Base-by-base conservation (phyloP, 495 filamentous ascomycete genomes). In the Neurospora hispaniola region DNA sequence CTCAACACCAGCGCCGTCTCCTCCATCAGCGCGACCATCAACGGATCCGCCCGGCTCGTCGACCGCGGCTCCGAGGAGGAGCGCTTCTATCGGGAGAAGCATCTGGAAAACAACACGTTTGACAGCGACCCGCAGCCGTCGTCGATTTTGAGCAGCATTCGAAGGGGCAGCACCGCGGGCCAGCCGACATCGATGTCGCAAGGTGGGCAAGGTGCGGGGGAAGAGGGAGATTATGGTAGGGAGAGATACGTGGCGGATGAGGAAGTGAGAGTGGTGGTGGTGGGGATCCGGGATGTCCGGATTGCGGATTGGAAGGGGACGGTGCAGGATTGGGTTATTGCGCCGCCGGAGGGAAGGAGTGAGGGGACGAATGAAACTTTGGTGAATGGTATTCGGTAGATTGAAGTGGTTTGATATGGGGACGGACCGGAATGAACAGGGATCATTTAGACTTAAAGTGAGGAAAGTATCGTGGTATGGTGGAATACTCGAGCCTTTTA, bases 21-120 rank as follows among this genome's bases (percentile, higher is more conserved):
- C n/a, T 92, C 90, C 77, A 99, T 99, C 81, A 93, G 90, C 75
- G 94, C 93, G 5, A 98, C 96, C 3, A 94, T 99, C 78, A 96
- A 94, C 75, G 96, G 96, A 10, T 84, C 88, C 41, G 95, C 96
- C 3, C 82, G 86, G 39, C 83, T 99, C 44, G 85, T 97, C 43
- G 85, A 89, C 7, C 77, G 82, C 6, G 93, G 90, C 3, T 92
- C 89, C 2, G 91, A 92, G 48, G 92, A 96, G 77, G 96, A 98
- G 80, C 72, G 76, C 16, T 98, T 90, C 86, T 97, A 91, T 76
- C 91, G 92, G 76, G 88, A 89, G 71, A 84, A 85, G 75, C 96
- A 99, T 84, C 77, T 97, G 75, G 94, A 93, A 81, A 97, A 98
- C 79, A 97, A 98, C 80, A 95, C 92, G 0, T 97, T 96, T 80